These are phyloP conservation scores for Salmacisia buchloeana DNA, from an alignment of 1,284 basidiomycete genomes.

Conservation along the genomic window DNA sequence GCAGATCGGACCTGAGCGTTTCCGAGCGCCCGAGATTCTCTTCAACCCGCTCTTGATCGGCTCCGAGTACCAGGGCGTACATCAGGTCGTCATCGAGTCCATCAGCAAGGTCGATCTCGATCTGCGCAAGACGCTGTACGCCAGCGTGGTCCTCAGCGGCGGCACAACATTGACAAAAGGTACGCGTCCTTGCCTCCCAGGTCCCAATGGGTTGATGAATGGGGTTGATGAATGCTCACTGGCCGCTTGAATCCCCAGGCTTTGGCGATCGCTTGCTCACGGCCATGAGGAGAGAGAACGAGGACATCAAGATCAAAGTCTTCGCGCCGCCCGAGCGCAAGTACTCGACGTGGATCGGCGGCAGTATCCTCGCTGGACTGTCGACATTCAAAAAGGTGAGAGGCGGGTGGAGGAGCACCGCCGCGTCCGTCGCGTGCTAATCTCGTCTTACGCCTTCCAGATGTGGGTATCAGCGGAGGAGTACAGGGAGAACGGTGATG, in stretches of 20 bases:
- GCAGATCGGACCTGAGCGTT: slow-evolving; percentile 93
- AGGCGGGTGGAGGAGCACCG: neutral
- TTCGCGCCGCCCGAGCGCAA: slow-evolving; percentile 99
- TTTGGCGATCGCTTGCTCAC: slow-evolving; percentile 92
- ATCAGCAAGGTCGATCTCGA: slow-evolving; percentile 64
- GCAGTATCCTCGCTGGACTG: slow-evolving; percentile 71
- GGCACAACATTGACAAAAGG: slow-evolving; percentile 68
- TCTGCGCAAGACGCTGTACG: slow-evolving; percentile 87
- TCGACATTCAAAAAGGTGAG: slow-evolving; percentile 93
- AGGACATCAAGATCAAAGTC: slow-evolving; percentile 98
- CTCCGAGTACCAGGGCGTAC: slow-evolving; percentile 91
- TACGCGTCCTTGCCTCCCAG: too few relatives aligned
- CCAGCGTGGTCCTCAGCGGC: slow-evolving; percentile 92
- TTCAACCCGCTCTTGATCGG: slow-evolving; percentile 98
- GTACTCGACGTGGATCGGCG: slow-evolving; percentile 99
- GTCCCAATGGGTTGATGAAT: too few relatives aligned
- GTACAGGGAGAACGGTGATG: slow-evolving; percentile 6
- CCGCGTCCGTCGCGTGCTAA: neutral
- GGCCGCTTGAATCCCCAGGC: slow-evolving; percentile 5
- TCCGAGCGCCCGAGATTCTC: slow-evolving; percentile 92
- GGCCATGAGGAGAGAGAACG: slow-evolving; percentile 93
- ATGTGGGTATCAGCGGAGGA: slow-evolving; percentile 13
- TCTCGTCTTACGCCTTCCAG: neutral
- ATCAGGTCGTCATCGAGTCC: slow-evolving; percentile 64
- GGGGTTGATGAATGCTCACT: neutral